Conservation (phyloP, 768 basidiomycete genomes). For the Multifurca ochricompacta region DNA sequence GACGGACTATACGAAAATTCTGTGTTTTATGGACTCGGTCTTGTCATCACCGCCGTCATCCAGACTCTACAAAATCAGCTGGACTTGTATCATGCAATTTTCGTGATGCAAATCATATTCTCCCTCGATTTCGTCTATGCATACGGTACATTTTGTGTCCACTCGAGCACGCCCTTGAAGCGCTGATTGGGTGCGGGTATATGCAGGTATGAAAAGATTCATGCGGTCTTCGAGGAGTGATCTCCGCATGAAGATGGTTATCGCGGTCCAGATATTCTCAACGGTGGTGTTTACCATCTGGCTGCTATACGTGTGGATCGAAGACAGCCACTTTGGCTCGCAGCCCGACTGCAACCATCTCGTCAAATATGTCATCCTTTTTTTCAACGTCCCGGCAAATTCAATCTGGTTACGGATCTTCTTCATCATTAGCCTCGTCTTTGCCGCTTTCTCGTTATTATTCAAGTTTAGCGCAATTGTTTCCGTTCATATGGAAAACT, state of each 20-base stretch:
- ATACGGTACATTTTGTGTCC: neutral
- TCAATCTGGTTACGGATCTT: conserved; percentile 4
- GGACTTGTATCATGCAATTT: conserved; percentile 12
- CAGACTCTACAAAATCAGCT: neutral
- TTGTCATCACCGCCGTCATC: conserved; percentile 4
- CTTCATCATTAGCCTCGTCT: conserved; percentile 1
- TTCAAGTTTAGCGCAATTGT: conserved; percentile 1
- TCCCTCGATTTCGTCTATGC: neutral
- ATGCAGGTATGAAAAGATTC: neutral
- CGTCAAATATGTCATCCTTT: conserved; percentile 2
- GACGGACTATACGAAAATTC: conserved; percentile 4
- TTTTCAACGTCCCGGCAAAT: neutral
- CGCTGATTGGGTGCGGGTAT: neutral
- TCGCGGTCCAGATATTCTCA: neutral
- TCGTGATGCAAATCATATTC: conserved; percentile 9
- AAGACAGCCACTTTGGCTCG: conserved; percentile 1
- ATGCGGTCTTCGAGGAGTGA: neutral
- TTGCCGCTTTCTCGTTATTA: neutral
- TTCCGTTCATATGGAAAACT: neutral
- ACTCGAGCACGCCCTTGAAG: neutral
- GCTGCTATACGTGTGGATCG: conserved; percentile 4
- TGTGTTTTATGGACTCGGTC: conserved; percentile 1
- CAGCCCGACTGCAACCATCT: conserved; percentile 5
- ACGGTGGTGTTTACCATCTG: neutral
- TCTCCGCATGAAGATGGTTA: conserved; percentile 1